A percentile compares a stretch with the other conserved stretches of the same genome.
These are phyloP conservation scores for Leptodontidium sp. DNA, from an alignment of 2,329 filamentous ascomycete species.

Conservation along the genomic window DNA sequence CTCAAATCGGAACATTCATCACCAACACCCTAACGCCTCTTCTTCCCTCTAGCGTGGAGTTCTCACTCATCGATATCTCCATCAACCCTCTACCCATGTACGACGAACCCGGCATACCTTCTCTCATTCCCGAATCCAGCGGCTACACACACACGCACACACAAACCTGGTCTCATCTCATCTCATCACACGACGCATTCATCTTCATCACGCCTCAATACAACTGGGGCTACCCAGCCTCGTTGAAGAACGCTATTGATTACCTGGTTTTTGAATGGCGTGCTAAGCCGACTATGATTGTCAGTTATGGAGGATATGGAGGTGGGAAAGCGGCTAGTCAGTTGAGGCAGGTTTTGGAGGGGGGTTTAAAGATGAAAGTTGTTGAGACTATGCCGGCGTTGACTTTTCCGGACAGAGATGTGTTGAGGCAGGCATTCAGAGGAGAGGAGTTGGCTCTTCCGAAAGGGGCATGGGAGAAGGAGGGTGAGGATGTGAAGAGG, in stretches of 20 bases:
- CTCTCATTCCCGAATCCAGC: constrained; percentile 38
- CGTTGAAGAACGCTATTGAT: constrained; percentile 57
- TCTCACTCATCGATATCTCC: constrained; percentile 50
- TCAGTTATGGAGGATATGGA: constrained; percentile 55
- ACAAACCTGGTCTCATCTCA: constrained; percentile 49
- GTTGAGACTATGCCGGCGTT: constrained; percentile 45
- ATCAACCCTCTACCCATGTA: constrained; percentile 54
- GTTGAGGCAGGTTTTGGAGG: constrained; percentile 47
- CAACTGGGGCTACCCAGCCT: constrained; percentile 55
- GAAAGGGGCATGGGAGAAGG: constrained; percentile 42
- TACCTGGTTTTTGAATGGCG: constrained; percentile 57
- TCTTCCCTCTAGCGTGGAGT: constrained; percentile 30
- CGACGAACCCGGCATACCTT: constrained; percentile 51
- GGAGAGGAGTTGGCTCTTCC: constrained; percentile 36
- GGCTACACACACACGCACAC: constrained; percentile 50
- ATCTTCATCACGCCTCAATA: constrained; percentile 55
- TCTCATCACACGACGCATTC: constrained; percentile 48
- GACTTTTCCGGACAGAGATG: constrained; percentile 43
- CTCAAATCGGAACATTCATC: constrained; percentile 47
- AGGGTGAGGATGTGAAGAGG: constrained; percentile 1
- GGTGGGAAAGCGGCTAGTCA: constrained; percentile 50
- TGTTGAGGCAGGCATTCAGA: constrained; percentile 34
- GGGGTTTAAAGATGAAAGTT: constrained; percentile 47
- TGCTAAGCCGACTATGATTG: constrained; percentile 54
- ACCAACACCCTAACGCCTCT: constrained; percentile 40